Conservation (phyloP, 1,139 yeast genomes). For the Yamadazyma atmosphaerica region DNA sequence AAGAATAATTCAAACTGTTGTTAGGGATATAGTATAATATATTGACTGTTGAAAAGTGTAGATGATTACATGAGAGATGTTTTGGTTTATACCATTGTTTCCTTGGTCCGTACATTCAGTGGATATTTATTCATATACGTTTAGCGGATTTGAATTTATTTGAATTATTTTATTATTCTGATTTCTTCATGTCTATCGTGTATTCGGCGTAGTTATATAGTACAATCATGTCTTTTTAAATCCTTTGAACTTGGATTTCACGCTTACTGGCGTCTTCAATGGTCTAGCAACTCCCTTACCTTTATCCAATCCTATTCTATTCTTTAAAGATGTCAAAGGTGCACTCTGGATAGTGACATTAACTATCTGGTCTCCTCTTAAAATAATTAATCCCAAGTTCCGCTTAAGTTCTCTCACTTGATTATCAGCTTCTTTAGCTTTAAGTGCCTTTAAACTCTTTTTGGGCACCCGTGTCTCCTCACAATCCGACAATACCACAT, state of each 20-base stretch:
- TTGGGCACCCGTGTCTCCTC: conserved; percentile 80
- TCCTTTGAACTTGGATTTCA: conserved; percentile 15
- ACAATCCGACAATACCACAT: conserved; percentile 79
- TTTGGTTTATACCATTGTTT: too few species aligned
- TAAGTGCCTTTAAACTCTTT: conserved; percentile 47
- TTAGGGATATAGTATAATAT: conserved; percentile 22
- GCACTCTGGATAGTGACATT: conserved; percentile 79
- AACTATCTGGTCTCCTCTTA: conserved; percentile 90
- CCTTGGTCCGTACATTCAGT: too few species aligned
- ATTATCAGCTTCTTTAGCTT: conserved; percentile 24
- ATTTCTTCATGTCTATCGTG: too few species aligned
- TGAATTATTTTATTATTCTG: too few species aligned
- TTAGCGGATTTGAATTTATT: too few species aligned
- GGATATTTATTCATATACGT: too few species aligned
- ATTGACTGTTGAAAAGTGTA: too few species aligned
- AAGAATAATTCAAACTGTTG: conserved; percentile 68
- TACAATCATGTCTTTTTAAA: conserved; percentile 14
- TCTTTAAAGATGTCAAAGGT: conserved; percentile 55
- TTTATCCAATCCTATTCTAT: conserved; percentile 40
- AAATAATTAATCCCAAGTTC: conserved; percentile 73
- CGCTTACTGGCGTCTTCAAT: conserved; percentile 31
- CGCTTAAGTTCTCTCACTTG: conserved; percentile 58
- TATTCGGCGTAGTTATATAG: too few species aligned
- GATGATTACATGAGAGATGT: too few species aligned
- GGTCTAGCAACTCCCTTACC: conserved; percentile 50